These are phyloP conservation scores for Endocalyx cinctus DNA, from an alignment of 2,329 filamentous ascomycete species.

Conservation along the genomic window DNA sequence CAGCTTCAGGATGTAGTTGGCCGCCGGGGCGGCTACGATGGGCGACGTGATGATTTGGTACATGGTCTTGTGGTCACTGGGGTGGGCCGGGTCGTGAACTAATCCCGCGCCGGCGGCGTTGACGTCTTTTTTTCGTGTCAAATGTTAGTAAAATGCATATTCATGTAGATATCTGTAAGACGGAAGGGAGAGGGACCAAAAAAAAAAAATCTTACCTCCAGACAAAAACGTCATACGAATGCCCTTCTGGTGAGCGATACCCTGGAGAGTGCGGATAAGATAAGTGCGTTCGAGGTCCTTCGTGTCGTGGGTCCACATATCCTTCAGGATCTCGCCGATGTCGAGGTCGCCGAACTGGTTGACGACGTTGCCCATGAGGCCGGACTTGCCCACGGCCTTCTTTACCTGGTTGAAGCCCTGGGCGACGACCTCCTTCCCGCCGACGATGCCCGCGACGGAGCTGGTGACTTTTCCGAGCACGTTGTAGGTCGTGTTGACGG, in stretches of 20 bases:
- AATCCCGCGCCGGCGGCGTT: slow-evolving; percentile 89
- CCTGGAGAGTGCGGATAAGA: slow-evolving; percentile 89
- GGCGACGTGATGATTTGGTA: slow-evolving; percentile 94
- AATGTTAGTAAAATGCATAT: too few relatives aligned
- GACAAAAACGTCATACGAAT: slow-evolving; percentile 96
- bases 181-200: neutral
- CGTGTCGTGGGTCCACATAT: slow-evolving; percentile 97
- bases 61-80: slow-evolving; percentile 97
- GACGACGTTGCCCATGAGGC: slow-evolving; percentile 90
- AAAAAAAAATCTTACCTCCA: slow-evolving; percentile 50
- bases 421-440: slow-evolving; percentile 86
- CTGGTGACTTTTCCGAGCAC: slow-evolving; percentile 92
- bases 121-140: too few relatives aligned
- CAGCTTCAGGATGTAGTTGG: slow-evolving; percentile 83
- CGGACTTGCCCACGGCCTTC: slow-evolving; percentile 91
- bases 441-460: slow-evolving; percentile 91
- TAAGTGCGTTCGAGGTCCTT: slow-evolving; percentile 98
- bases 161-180: too few relatives aligned
- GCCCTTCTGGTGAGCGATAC: slow-evolving; percentile 91
- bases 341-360: slow-evolving; percentile 97
- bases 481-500: slow-evolving; percentile 94
- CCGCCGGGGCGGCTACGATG: slow-evolving; percentile 84
- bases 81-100: slow-evolving; percentile 87
- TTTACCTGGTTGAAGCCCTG: slow-evolving; percentile 94
- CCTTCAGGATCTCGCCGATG: slow-evolving; percentile 86